Base-by-base conservation (phyloP, 176 grass and related monocot species). In the Rhipidocladum racemiflorum region DNA sequence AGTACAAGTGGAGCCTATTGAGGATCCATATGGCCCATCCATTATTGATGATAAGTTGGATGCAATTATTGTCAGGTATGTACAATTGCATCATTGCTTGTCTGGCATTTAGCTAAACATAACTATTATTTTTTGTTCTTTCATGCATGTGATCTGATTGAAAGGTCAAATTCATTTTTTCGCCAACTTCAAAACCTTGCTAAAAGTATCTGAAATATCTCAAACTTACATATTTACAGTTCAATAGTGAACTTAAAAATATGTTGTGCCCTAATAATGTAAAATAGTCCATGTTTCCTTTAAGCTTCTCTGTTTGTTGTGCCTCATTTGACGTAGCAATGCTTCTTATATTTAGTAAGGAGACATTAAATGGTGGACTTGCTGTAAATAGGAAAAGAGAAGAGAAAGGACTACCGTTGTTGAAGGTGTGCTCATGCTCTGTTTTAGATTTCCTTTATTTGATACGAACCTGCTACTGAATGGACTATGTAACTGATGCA, bases 61-160 rank as follows among this genome's bases (percentile, higher is more conserved):
- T 78, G 87, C 91, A 34, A 85, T 93, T 83, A 82, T 82, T 75
- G 85, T 93, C 81, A 93, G 91, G 91, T 92, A 90, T 77, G 50
- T 43, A 65, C 34, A 71, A 59, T 49, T 63, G 38, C 3, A 29
- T 28, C 25, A 18, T 49, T 21, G 9, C 38, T 60, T 85, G 73
- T 40, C 65, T 67, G 4, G 32, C 59, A 81, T 77, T 71, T 71
- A 68, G 11, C 18, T 82, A n/a, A 74, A 5, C 8, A 27, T 82
- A 53, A 73, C 14, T 43, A 49, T 44, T 51, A 4, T 39, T 35
- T 77, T 77, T 68, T 88, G 34, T 71, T 76, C 27, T 59, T 55
- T 85, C 35, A n/a, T 80, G 34, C 25, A 70, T 81, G 35, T 21
- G 13, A 66, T 53, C 48, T 72, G 61, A 65, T 7, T 12, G 65